Conservation (phyloP, 768 basidiomycete species). For the Pleurotus tuoliensis region DNA sequence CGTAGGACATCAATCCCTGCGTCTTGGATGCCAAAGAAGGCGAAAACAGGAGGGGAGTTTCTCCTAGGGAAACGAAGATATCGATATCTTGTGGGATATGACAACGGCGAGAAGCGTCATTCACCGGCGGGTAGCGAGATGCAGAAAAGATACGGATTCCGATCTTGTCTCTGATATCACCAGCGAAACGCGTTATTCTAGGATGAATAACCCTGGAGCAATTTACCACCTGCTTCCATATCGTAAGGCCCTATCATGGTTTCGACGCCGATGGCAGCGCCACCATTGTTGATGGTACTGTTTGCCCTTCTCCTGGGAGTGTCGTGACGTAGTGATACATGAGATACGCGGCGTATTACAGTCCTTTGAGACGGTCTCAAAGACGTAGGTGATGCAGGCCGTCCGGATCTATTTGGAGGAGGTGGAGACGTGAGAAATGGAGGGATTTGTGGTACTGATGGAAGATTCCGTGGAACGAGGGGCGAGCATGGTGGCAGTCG, state of each 20-base stretch:
- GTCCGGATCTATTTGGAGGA: neutral
- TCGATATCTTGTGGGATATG: neutral
- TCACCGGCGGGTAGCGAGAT: neutral
- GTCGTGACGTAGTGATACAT: neutral
- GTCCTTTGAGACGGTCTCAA: neutral
- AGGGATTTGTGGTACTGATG: neutral
- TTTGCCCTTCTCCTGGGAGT: neutral
- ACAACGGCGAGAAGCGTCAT: neutral
- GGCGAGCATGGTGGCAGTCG: neutral
- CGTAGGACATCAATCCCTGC: too few species aligned
- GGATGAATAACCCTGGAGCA: neutral
- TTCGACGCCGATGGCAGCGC: neutral
- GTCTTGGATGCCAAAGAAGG: neutral
- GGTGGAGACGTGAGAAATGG: neutral
- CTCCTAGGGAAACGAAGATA: neutral
- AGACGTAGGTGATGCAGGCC: neutral
- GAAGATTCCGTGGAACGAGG: neutral
- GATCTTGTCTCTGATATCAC: neutral
- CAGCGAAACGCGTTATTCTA: neutral
- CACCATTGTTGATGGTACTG: neutral
- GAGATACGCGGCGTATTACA: neutral
- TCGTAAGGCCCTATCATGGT: neutral
- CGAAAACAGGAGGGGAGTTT: neutral
- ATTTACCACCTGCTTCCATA: neutral
- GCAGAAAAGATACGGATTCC: neutral